phyloP scores from a whole-genome alignment of 1,139 yeast species.

The Komagataea norvegica region DNA sequence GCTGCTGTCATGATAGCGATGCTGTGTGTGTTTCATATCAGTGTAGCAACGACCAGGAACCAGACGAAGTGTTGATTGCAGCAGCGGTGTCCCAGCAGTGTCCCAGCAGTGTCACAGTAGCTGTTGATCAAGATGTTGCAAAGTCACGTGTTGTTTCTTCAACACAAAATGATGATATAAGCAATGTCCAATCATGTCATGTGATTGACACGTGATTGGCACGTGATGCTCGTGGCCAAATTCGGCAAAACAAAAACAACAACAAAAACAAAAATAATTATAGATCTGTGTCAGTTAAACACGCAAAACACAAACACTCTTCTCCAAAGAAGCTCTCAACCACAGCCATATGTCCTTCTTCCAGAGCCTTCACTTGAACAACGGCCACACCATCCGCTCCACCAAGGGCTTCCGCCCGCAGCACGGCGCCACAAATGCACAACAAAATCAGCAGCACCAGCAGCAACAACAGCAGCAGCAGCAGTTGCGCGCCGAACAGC shows the following conservation, averaged over 20 bases:
- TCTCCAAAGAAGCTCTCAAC: no score
- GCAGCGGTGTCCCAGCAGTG: no score
- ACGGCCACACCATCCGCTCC: constrained; percentile 49
- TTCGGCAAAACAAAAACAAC: constrained; percentile 2
- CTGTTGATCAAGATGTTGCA: constrained; percentile 2
- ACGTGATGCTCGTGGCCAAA: constrained; percentile 3
- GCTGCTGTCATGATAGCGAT: no score
- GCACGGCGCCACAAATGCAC: background rate
- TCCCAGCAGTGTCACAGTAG: no score
- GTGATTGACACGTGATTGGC: background rate
- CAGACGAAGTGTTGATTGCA: no score
- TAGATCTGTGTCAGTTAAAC: background rate
- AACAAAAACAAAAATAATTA: background rate
- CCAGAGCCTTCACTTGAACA: constrained; percentile 44
- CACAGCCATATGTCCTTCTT: constrained; percentile 41
- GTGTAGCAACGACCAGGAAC: no score
- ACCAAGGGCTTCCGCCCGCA: constrained; percentile 46
- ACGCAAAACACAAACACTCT: constrained; percentile 1
- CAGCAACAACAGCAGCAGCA: constrained; percentile 32
- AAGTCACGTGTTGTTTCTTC: constrained; percentile 16
- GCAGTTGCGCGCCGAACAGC: no score
- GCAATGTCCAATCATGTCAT: no score
- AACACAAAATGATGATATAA: no score
- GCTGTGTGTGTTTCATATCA: no score
- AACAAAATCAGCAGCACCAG: constrained; percentile 29